phyloP scores from a whole-genome alignment of 768 basidiomycete genomes.

The Clavaria fumosa region DNA sequence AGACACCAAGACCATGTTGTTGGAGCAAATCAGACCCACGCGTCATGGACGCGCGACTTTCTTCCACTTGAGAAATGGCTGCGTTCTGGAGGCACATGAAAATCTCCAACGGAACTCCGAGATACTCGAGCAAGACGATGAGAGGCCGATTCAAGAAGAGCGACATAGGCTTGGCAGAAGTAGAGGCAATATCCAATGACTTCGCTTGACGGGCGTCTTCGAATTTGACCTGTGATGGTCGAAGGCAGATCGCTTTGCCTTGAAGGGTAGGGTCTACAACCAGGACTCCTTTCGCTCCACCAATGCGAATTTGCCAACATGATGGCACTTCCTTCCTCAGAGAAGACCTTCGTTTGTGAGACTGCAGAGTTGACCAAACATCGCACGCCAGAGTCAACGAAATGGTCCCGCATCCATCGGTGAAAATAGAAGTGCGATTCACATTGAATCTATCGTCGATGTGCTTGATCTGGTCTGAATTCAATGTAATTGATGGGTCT shows the following conservation, averaged over 20 bases:
- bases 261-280: slow-evolving; percentile 24
- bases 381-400: slow-evolving; percentile 21
- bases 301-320: slow-evolving; percentile 29
- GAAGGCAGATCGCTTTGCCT: slow-evolving; percentile 23
- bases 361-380: slow-evolving; percentile 24
- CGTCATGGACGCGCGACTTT: slow-evolving; percentile 19
- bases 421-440: slow-evolving; percentile 27
- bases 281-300: slow-evolving; percentile 35
- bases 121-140: slow-evolving; percentile 33
- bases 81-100: slow-evolving; percentile 24
- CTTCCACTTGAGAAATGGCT: slow-evolving; percentile 23
- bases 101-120: slow-evolving; percentile 19
- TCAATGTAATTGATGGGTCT: slow-evolving; percentile 27
- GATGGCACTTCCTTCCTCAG: slow-evolving; percentile 19
- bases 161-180: slow-evolving; percentile 27
- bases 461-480: slow-evolving; percentile 19
- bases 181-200: slow-evolving; percentile 33
- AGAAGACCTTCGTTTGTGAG: slow-evolving; percentile 12
- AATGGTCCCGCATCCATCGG: slow-evolving; percentile 37
- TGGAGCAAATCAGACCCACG: slow-evolving; percentile 25
- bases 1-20: slow-evolving; percentile 29
- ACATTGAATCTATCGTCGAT: too few species aligned
- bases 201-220: slow-evolving; percentile 19
- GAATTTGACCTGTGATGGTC: slow-evolving; percentile 36
- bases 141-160: slow-evolving; percentile 33